These are phyloP conservation scores for Alternaria tenuissima DNA, from an alignment of 2,329 filamentous ascomycete genomes.

Conservation along the genomic window DNA sequence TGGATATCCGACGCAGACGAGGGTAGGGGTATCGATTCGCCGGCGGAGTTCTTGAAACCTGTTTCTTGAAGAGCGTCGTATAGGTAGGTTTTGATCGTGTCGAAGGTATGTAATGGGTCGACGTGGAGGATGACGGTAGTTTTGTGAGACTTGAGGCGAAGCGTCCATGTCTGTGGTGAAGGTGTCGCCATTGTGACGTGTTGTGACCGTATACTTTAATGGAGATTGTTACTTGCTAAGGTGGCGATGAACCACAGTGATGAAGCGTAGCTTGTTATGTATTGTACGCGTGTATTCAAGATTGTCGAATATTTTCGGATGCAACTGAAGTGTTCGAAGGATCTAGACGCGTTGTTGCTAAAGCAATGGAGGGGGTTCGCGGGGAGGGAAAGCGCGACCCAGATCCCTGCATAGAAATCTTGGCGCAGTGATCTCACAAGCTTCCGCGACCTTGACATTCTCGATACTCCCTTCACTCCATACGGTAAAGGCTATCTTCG, in stretches of 20 bases:
- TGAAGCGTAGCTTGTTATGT: neutral
- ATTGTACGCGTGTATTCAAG: constrained; percentile 5
- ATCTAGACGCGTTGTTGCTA: constrained; percentile 5
- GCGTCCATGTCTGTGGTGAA: constrained; percentile 48
- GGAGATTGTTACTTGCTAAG: neutral
- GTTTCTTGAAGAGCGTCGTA: constrained; percentile 54
- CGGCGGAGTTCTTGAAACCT: constrained; percentile 36
- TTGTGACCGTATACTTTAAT: neutral
- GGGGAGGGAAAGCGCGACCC: constrained; percentile 16
- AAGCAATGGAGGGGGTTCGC: constrained; percentile 14
- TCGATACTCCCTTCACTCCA: neutral
- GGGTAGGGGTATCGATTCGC: constrained; percentile 51
- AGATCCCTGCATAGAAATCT: constrained; percentile 22
- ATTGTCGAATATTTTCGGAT: neutral
- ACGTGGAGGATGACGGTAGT: constrained; percentile 58
- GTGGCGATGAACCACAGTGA: neutral
- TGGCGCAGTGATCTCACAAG: constrained; percentile 26
- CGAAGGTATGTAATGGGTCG: constrained; percentile 53
- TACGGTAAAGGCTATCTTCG: neutral
- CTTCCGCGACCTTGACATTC: neutral
- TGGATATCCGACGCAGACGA: constrained; percentile 49
- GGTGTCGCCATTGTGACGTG: constrained; percentile 31
- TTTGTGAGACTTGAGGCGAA: constrained; percentile 58
- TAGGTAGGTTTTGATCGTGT: constrained; percentile 53
- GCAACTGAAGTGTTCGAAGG: neutral